Conservation (phyloP, 2,329 filamentous ascomycete species). For the Aspergillus arachidicola region DNA sequence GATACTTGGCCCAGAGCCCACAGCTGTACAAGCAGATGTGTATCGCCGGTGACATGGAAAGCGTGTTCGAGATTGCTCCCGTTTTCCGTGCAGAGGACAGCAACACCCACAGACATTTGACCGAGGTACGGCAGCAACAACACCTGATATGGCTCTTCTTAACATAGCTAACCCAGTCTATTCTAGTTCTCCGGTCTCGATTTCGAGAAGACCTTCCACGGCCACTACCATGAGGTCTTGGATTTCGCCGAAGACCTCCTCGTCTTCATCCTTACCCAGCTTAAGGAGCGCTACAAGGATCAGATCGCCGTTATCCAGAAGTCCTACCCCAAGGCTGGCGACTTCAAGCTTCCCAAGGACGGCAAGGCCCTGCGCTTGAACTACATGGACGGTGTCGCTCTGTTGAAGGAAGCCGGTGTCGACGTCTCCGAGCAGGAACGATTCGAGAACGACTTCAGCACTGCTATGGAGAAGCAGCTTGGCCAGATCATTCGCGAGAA, state of each 20-base stretch:
- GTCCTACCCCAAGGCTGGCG: conserved; percentile 53
- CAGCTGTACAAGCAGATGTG: conserved; percentile 72
- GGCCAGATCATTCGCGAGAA: conserved; percentile 84
- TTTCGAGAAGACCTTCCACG: conserved; percentile 54
- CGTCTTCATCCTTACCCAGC: conserved; percentile 51
- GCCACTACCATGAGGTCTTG: conserved; percentile 55
- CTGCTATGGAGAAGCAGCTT: conserved; percentile 65
- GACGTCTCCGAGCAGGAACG: conserved; percentile 52
- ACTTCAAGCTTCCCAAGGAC: conserved; percentile 53
- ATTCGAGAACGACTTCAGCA: conserved; percentile 51
- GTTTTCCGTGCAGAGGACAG: conserved; percentile 70
- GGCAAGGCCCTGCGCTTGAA: conserved; percentile 53
- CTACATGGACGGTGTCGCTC: conserved; percentile 52
- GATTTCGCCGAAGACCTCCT: conserved; percentile 53
- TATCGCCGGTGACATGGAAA: conserved; percentile 65
- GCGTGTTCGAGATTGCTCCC: conserved; percentile 66
- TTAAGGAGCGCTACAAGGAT: conserved; percentile 47
- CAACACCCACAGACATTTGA: conserved; percentile 68
- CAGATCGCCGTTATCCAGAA: conserved; percentile 52
- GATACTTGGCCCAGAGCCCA: conserved; percentile 67
- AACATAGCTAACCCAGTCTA: conserved; percentile 20
- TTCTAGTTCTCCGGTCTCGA: conserved; percentile 53
- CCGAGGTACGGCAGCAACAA: conserved; percentile 50
- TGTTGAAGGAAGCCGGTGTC: conserved; percentile 54
- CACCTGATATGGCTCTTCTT: neutral